Evolutionary conservation across 2,329 filamentous ascomycete species (phyloP).

Genomic region (Chaetothyriales sp.): DNA sequence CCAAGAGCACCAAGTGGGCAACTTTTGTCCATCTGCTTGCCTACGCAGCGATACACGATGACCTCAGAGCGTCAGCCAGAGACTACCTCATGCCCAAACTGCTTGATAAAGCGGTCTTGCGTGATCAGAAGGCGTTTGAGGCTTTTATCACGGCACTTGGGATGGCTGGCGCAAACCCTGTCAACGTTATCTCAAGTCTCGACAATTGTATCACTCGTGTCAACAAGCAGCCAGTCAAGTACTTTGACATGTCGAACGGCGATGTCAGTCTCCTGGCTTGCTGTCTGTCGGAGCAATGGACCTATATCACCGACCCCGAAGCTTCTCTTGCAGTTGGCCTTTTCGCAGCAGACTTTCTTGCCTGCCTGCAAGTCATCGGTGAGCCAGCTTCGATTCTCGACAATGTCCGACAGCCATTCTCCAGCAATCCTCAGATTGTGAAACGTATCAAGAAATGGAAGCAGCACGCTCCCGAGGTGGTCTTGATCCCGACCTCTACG

Average conservation of each 20-base stretch:
- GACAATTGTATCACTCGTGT: conserved; percentile 72
- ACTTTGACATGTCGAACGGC: conserved; percentile 41
- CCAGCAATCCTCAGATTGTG: neutral
- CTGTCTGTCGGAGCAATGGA: conserved; percentile 61
- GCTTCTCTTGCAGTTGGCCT: conserved; percentile 31
- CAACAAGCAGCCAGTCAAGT: conserved; percentile 62
- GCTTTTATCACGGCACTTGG: conserved; percentile 9
- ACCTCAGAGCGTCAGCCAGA: conserved; percentile 23
- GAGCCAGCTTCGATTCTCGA: conserved; percentile 28
- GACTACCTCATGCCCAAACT: conserved; percentile 28
- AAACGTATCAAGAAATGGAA: neutral
- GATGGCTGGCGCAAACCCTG: neutral
- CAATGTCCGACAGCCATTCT: conserved; percentile 25
- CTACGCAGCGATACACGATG: conserved; percentile 16
- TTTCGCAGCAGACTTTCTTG: conserved; percentile 43
- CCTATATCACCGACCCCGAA: conserved; percentile 45
- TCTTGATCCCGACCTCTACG: neutral
- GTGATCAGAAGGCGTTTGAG: conserved; percentile 22
- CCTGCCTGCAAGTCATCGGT: conserved; percentile 36
- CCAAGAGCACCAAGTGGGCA: conserved; percentile 75
- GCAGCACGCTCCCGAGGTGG: conserved; percentile 5
- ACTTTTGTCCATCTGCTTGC: neutral
- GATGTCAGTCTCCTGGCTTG: conserved; percentile 45
- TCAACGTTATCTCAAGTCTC: conserved; percentile 32
- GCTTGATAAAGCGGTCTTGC: conserved; percentile 35